Conservation (phyloP, 495 filamentous ascomycete genomes). For the Penicillium atrosanguineum region DNA sequence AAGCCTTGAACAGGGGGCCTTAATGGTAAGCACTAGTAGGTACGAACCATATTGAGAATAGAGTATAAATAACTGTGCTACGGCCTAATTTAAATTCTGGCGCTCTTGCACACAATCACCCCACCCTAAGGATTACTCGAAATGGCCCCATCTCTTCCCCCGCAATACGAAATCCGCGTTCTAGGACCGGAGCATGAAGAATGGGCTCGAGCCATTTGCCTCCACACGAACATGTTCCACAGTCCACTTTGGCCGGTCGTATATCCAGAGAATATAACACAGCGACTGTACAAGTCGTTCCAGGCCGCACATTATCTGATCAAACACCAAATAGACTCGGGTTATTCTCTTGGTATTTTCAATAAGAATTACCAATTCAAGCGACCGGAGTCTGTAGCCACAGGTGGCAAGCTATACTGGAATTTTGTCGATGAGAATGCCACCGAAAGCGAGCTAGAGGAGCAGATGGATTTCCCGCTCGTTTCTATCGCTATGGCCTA, state of each 20-base stretch:
- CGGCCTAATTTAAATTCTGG: too few species aligned
- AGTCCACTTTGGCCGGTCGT: constrained; percentile 30
- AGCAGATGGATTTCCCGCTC: constrained; percentile 45
- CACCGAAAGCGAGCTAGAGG: constrained; percentile 19
- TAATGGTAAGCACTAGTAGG: too few species aligned
- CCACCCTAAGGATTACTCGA: too few species aligned
- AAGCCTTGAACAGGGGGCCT: too few species aligned
- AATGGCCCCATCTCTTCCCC: constrained; percentile 9
- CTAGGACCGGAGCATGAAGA: constrained; percentile 32
- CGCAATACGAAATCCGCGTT: constrained; percentile 34
- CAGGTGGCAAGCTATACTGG: constrained; percentile 43
- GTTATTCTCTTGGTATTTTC: constrained; percentile 44
- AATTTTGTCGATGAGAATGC: constrained; percentile 24
- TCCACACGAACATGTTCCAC: constrained; percentile 37
- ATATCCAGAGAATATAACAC: constrained; percentile 23
- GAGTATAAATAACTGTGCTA: too few species aligned
- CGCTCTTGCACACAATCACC: too few species aligned
- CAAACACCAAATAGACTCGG: constrained; percentile 33
- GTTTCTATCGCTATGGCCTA: constrained; percentile 38
- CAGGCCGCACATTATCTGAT: constrained; percentile 19
- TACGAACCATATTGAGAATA: too few species aligned
- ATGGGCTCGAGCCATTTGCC: constrained; percentile 36
- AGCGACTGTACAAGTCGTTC: constrained; percentile 18
- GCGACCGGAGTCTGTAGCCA: constrained; percentile 31
- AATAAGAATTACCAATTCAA: constrained; percentile 46